A percentile compares a stretch with the other conserved stretches of the same genome.
These are phyloP conservation scores for Misopates orontium DNA, from an alignment of 257 asterid genomes.

Conservation along the genomic window DNA sequence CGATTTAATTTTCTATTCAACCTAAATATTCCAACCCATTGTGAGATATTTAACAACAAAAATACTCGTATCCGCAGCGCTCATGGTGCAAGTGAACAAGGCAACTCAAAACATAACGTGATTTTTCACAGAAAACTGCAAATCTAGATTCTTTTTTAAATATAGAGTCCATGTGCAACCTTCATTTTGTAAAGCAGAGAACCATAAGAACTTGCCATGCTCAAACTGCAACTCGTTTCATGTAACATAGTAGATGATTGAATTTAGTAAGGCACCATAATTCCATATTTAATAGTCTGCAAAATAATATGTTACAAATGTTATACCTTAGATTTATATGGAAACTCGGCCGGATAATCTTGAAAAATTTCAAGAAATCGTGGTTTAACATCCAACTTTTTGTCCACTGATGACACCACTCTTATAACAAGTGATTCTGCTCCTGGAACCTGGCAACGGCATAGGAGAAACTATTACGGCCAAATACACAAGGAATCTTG, in stretches of 20 bases:
- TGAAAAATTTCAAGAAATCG: conserved; percentile 92
- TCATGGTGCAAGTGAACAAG: neutral
- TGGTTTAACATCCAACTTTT: conserved; percentile 89
- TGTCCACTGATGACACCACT: conserved; percentile 98
- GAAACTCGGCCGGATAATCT: conserved; percentile 81
- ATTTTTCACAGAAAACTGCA: neutral
- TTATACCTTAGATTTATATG: conserved; percentile 88
- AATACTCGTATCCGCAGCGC: neutral
- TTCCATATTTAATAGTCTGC: conserved; percentile 7
- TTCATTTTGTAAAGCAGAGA: conserved; percentile 3
- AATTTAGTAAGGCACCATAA: conserved; percentile 12
- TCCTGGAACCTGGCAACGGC: conserved; percentile 73
- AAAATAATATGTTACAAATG: conserved; percentile 23
- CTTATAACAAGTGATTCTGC: conserved; percentile 94
- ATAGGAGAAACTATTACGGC: conserved; percentile 19
- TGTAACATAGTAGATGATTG: conserved; percentile 1
- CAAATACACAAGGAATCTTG: neutral
- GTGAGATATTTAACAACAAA: conserved; percentile 5
- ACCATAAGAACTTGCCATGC: conserved; percentile 3
- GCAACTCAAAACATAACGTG: neutral
- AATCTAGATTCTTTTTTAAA: neutral
- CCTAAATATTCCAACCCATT: neutral
- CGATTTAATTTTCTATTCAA: conserved; percentile 6
- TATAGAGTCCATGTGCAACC: conserved; percentile 18
- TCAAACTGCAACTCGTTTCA: conserved; percentile 5